Evolutionary conservation across 495 filamentous ascomycete genomes (phyloP).

Genomic region (Hypoxylon trugodes): DNA sequence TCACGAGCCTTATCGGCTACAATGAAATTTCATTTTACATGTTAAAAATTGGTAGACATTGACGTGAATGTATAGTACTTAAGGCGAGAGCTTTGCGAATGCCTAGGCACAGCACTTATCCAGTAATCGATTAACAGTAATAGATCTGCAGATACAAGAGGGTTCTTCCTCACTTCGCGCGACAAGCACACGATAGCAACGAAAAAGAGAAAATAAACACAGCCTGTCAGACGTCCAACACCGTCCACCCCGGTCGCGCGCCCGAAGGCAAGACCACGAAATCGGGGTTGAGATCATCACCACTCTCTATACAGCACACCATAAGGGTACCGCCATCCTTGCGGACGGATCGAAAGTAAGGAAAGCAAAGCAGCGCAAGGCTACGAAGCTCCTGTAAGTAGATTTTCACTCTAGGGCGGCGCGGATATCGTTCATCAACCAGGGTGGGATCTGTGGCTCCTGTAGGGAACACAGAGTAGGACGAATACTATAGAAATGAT

Average conservation of each 20-base stretch:
- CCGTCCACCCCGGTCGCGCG: conserved; percentile 65
- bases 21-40: conserved; percentile 28
- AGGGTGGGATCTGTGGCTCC: conserved; percentile 69
- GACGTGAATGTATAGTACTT: too few species aligned
- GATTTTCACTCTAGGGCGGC: conserved; percentile 65
- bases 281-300: conserved; percentile 70
- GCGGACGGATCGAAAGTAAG: conserved; percentile 60
- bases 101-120: too few species aligned
- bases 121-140: too few species aligned
- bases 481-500: conserved; percentile 93
- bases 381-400: conserved; percentile 39
- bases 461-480: conserved; percentile 80
- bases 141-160: background rate
- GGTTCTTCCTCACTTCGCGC: conserved; percentile 54
- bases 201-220: conserved; percentile 52
- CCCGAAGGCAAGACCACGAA: conserved; percentile 59
- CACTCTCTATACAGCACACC: conserved; percentile 64
- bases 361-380: conserved; percentile 28
- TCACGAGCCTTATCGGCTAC: conserved; percentile 22
- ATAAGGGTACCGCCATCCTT: conserved; percentile 55
- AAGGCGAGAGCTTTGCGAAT: too few species aligned
- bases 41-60: too few species aligned
- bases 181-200: conserved; percentile 52
- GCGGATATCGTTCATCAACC: conserved; percentile 70
- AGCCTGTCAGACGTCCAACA: conserved; percentile 72